Base-by-base conservation (phyloP, 116 monocot species). In the Trichopus zeylanicus region DNA sequence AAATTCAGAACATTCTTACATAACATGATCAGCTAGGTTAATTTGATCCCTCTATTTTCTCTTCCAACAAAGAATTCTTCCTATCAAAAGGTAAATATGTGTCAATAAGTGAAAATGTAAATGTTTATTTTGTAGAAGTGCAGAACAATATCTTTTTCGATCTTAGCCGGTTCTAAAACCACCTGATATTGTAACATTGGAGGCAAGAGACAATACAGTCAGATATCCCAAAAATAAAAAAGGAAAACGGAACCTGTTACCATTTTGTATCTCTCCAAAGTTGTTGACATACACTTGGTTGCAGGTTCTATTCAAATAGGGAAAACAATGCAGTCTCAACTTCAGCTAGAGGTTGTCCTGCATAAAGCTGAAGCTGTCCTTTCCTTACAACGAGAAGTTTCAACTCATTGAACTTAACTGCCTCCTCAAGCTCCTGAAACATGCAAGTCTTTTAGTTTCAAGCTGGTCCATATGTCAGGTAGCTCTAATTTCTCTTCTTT, bases 301-400 rank as follows among this genome's bases (percentile, higher is more conserved):
- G 15, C 7, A 57, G 6, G 1, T 20, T 57, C 32, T 57, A 32
- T 8, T 57, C 33, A 21, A 57, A 7, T 31, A 59, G 26, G 25
- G 77, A 78, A 53, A 70, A 66, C 55, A 89, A 48, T n/a, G 64
- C 61, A 61, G 60, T 59, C 67, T 91, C 87, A 48, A 72, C 86
- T 48, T 91, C 91, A 37, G 53, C 34, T 23, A 91, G 83, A 33
- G 86, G 77, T 52, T 91, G 80, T 22, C 83, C 86, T 7, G 75
- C 86, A 67, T 86, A 91, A 13, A 91, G 57, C 12, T 61, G 61
- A 62, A 91, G 66, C 61, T 77, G 74, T 21, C 82, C 80, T 64
- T 80, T 91, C 55, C 38, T 71, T 18, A 86, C 67, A 47, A 83
- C 86, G 53, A 80, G 34, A 31, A 78, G 59, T 52, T 83, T 71